Evolutionary conservation across 1,284 basidiomycete species (phyloP).

Genomic region (Microbotryum violaceum): DNA sequence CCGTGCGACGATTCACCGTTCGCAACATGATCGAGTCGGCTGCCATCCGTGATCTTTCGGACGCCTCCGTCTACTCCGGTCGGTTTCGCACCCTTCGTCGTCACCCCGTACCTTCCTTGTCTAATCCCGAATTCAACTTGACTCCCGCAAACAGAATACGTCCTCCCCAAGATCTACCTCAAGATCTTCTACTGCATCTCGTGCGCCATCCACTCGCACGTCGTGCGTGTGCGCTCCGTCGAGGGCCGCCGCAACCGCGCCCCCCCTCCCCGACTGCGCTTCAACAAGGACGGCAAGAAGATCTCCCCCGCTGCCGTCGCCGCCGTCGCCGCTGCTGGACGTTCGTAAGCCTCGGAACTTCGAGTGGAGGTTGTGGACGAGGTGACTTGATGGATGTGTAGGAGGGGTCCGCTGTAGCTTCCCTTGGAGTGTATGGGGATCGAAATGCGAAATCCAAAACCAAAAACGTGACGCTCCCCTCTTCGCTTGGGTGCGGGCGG

Average conservation of each 20-base stretch:
- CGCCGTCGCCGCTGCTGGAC: slow-evolving; percentile 21
- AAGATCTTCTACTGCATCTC: slow-evolving; percentile 99
- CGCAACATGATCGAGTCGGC: slow-evolving; percentile 99
- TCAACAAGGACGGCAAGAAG: slow-evolving; percentile 65
- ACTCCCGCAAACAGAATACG: slow-evolving; percentile 62
- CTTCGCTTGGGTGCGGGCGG: too few relatives aligned
- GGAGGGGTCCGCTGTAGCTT: too few relatives aligned
- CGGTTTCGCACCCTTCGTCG: slow-evolving; percentile 39
- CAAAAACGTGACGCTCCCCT: too few relatives aligned
- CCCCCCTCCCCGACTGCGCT: slow-evolving; percentile 89
- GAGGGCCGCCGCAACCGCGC: slow-evolving; percentile 86
- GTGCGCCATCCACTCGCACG: slow-evolving; percentile 98
- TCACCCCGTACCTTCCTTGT: too few relatives aligned
- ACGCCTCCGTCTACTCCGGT: slow-evolving; percentile 91
- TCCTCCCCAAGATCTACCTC: slow-evolving; percentile 96
- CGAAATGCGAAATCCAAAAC: too few relatives aligned
- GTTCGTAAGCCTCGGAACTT: slow-evolving; percentile 6
- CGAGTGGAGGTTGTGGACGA: too few relatives aligned
- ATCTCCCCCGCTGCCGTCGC: slow-evolving; percentile 28
- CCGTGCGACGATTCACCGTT: slow-evolving; percentile 99
- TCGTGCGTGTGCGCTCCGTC: slow-evolving; percentile 89
- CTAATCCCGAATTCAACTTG: too few relatives aligned
- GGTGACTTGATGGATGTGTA: too few relatives aligned
- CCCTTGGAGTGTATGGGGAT: too few relatives aligned
- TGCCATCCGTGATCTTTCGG: slow-evolving; percentile 93